Evolutionary conservation across 257 asterid species (phyloP).

Genomic region (Nicotiana paniculata): DNA sequence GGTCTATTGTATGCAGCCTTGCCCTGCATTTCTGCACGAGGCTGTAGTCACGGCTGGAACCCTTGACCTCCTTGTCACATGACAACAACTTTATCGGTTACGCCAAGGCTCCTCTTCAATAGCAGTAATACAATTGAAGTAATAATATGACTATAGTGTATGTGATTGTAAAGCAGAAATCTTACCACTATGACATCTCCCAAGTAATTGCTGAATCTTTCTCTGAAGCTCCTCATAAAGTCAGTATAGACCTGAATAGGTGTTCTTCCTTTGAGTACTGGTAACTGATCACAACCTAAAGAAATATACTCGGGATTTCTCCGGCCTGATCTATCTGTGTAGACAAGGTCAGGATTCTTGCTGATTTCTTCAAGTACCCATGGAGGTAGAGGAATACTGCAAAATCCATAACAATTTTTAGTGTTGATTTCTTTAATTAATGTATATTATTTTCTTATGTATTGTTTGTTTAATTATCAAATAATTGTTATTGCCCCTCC

Average conservation of each 20-base stretch:
- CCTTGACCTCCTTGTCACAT: no score
- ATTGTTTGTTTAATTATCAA: no score
- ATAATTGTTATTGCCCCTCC: no score
- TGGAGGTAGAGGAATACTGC: slow-evolving; percentile 85
- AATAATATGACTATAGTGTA: background rate
- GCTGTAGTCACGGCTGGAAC: no score
- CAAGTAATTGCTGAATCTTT: slow-evolving; percentile 51
- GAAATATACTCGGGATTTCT: slow-evolving; percentile 89
- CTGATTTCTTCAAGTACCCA: slow-evolving; percentile 95
- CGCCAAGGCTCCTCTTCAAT: no score
- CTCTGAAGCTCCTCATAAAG: slow-evolving; percentile 69
- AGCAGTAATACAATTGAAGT: background rate
- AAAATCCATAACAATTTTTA: background rate
- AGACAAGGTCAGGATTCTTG: slow-evolving; percentile 73
- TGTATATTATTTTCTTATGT: no score
- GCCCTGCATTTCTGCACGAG: no score
- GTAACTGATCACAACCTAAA: slow-evolving; percentile 70
- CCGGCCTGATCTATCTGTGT: slow-evolving; percentile 75
- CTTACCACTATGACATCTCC: slow-evolving; percentile 69
- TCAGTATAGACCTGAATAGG: slow-evolving; percentile 87
- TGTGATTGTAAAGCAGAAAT: slow-evolving; percentile 5
- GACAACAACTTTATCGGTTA: no score
- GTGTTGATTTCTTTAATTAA: background rate
- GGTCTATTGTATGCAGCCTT: no score
- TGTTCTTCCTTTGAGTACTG: slow-evolving; percentile 81